These are phyloP conservation scores for Penicillium sp. DNA, from an alignment of 2,329 filamentous ascomycete genomes.

Conservation along the genomic window DNA sequence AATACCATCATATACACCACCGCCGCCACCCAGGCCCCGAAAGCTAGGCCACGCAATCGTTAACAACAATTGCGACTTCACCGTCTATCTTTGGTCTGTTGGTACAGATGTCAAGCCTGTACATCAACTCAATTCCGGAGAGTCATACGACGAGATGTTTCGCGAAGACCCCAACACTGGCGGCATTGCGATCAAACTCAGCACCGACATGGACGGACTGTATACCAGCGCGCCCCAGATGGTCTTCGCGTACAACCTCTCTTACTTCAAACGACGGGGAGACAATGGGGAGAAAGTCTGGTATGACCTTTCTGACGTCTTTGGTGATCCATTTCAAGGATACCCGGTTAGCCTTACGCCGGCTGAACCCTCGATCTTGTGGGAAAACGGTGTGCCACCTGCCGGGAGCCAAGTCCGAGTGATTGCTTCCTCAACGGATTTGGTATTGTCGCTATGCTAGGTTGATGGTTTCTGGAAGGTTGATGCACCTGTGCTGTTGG, in stretches of 20 bases:
- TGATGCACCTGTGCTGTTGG: not conserved
- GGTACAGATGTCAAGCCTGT: constrained; percentile 27
- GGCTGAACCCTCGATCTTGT: constrained; percentile 27
- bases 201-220: constrained; percentile 36
- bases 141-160: constrained; percentile 39
- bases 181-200: constrained; percentile 48
- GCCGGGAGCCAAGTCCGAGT: constrained; percentile 34
- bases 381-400: constrained; percentile 36
- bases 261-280: constrained; percentile 13
- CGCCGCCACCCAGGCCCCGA: constrained; percentile 10
- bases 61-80: constrained; percentile 34
- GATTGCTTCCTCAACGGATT: constrained; percentile 20
- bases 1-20: not conserved
- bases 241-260: constrained; percentile 46
- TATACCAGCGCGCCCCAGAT: constrained; percentile 39
- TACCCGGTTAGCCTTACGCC: constrained; percentile 25
- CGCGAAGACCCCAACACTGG: constrained; percentile 36
- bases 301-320: constrained; percentile 49
- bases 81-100: constrained; percentile 44
- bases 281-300: constrained; percentile 30
- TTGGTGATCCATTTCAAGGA: constrained; percentile 46
- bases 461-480: not conserved
- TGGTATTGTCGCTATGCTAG: constrained; percentile 32
- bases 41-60: constrained; percentile 35
- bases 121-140: constrained; percentile 22